Evolutionary conservation across 352 stramenopile species (phyloP).

Genomic region (Lagenidium sp.): DNA sequence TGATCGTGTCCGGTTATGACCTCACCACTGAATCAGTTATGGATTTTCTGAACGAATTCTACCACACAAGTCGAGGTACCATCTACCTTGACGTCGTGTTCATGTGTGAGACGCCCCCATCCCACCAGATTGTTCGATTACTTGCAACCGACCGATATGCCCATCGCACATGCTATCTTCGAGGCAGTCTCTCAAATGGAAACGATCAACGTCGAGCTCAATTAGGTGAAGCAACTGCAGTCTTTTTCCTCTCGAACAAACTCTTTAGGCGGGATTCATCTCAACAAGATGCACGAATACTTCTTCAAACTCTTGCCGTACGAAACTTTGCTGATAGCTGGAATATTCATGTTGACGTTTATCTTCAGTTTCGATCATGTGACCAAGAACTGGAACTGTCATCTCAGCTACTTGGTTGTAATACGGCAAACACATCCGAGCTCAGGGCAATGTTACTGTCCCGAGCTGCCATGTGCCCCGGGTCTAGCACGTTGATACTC

Average conservation of each 20-base stretch:
- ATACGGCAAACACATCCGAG: slow-evolving; percentile 26
- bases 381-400: slow-evolving; percentile 38
- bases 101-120: slow-evolving; percentile 34
- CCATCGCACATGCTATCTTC: slow-evolving; percentile 33
- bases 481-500: slow-evolving; percentile 49
- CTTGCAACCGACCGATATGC: slow-evolving; percentile 40
- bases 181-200: slow-evolving; percentile 34
- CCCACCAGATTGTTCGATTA: slow-evolving; percentile 20
- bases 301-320: slow-evolving; percentile 48
- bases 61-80: slow-evolving; percentile 43
- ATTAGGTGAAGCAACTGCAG: slow-evolving; percentile 32
- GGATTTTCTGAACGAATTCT: slow-evolving; percentile 69
- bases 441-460: slow-evolving; percentile 49
- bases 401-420: slow-evolving; percentile 35
- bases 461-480: slow-evolving; percentile 39
- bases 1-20: slow-evolving; percentile 45
- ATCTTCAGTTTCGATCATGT: slow-evolving; percentile 39
- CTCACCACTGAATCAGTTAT: slow-evolving; percentile 29
- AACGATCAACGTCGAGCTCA: slow-evolving; percentile 37
- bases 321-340: slow-evolving; percentile 48
- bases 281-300: slow-evolving; percentile 40
- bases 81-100: slow-evolving; percentile 65
- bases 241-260: slow-evolving; percentile 58
- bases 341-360: slow-evolving; percentile 37
- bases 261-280: slow-evolving; percentile 11